Base-by-base conservation (phyloP, 2,329 filamentous ascomycete genomes). In the Cordyceps fumosorosea region DNA sequence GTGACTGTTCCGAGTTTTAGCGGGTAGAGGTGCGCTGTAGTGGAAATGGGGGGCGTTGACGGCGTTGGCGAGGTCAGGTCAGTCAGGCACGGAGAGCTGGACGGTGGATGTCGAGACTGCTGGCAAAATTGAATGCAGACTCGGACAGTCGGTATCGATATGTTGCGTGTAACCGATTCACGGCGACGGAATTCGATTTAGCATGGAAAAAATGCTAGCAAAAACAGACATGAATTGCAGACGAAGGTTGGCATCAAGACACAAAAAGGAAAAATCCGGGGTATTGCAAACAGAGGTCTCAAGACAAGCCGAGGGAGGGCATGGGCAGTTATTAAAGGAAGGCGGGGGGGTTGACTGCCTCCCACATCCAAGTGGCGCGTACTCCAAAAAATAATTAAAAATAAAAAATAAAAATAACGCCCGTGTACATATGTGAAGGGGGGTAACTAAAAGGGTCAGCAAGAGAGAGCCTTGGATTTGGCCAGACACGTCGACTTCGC, bases 291-390 rank as follows among this genome's bases (percentile, higher is more conserved):
- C 34, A 37, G 37, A 45, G 48, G 37, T n/a, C 20, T 24, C n/a
- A 20, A 24, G 24, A 20, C 32, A 20, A 53, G 57, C 50, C 50
- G 32, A 60, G 40, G 40, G 56, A 48, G 56, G 56, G 48, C 56
- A 45, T 40, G 47, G 37, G 18, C 24, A 42, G 48, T 24, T 60
- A 60, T 60, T 54, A 60, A 47, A 32, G 45, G n/a, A 52, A 60
- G 29, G 47, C 57, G 37, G 40, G 37, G 40, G 40, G 40, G 4
- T 44, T 5, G 16, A 44, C 3, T 3, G 16, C 7, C 40, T 44
- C 2, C 11, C 11, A 14, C 11, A 12, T 11, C 10, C 34, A 14
- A 37, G 34, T 37, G 12, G 34, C 34, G 34, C 11, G 6, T 37
- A 12, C 34, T 12, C 34, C 34, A 37, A 37, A 10, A 37, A 37